Evolutionary conservation across 352 stramenopile species (phyloP).

Genomic region (Blastocystis sp.): DNA sequence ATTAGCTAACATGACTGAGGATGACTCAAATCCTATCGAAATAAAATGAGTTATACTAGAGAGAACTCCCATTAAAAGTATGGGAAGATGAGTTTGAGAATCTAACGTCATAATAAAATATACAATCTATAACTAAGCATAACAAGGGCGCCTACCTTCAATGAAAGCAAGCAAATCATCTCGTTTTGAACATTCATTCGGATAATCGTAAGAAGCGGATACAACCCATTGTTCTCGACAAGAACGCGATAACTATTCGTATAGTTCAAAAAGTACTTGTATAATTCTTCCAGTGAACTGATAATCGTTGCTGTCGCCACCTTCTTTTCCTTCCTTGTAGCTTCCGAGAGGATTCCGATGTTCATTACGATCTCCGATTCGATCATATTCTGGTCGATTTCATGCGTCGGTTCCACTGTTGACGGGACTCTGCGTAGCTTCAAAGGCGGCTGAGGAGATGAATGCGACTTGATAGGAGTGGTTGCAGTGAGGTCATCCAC

Average conservation of each 20-base stretch:
- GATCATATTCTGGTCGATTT: not conserved
- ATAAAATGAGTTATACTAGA: not conserved
- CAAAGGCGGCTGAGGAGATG: not conserved
- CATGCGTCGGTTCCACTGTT: not conserved
- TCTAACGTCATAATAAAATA: not conserved
- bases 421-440: not conserved
- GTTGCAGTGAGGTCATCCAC: not conserved
- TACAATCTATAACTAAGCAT: not conserved
- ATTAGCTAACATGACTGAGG: not conserved
- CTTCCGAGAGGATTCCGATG: not conserved
- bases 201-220: not conserved
- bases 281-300: not conserved
- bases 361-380: not conserved
- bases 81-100: not conserved
- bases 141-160: not conserved
- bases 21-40: not conserved
- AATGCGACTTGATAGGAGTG: not conserved
- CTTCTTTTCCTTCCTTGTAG: not conserved
- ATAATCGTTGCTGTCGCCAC: not conserved
- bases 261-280: not conserved
- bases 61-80: slow-evolving; percentile 11
- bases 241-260: not conserved
- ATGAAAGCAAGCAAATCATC: not conserved
- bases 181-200: not conserved
- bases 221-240: not conserved